Percentiles rank a stretch among this genome's conserved stretches.
Conservation (phyloP, 1,284 basidiomycete species). For the Singerocomus rubriflavus region DNA sequence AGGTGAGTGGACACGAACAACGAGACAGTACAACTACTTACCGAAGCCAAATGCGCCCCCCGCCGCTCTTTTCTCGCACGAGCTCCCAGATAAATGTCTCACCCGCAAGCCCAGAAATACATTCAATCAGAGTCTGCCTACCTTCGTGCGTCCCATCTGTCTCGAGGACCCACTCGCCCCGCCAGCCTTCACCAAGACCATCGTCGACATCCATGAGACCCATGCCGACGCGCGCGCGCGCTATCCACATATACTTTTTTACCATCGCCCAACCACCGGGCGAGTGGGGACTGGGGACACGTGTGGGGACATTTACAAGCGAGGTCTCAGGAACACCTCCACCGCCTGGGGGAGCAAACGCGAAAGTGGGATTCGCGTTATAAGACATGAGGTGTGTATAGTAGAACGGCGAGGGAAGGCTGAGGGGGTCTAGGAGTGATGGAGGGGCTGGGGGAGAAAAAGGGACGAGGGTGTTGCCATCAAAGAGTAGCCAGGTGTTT, state of each 20-base stretch:
- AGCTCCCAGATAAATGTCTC: constrained; percentile 52
- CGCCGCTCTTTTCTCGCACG: constrained; percentile 56
- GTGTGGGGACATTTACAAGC: constrained; percentile 35
- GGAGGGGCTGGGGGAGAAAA: constrained; percentile 52
- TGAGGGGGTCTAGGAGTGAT: constrained; percentile 52
- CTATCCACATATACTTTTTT: constrained; percentile 61
- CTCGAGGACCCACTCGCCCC: constrained; percentile 72
- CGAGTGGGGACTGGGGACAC: constrained; percentile 55
- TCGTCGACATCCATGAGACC: constrained; percentile 35
- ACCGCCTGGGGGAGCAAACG: constrained; percentile 32
- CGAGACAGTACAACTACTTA: constrained; percentile 29
- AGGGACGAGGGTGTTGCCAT: constrained; percentile 55
- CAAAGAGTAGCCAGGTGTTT: constrained; percentile 65
- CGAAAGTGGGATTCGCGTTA: constrained; percentile 46
- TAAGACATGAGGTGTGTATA: constrained; percentile 62
- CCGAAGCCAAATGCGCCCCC: constrained; percentile 64
- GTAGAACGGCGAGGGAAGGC: constrained; percentile 69
- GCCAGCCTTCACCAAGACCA: constrained; percentile 63
- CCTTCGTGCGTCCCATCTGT: constrained; percentile 72
- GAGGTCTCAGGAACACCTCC: constrained; percentile 39
- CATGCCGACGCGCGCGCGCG: constrained; percentile 43
- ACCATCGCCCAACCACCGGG: constrained; percentile 54
- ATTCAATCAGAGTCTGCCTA: constrained; percentile 51
- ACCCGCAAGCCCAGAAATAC: constrained; percentile 41
- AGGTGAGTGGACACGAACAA: neutral